phyloP scores from a whole-genome alignment of 2,329 filamentous ascomycete genomes.

The Phialocephala subalpina region DNA sequence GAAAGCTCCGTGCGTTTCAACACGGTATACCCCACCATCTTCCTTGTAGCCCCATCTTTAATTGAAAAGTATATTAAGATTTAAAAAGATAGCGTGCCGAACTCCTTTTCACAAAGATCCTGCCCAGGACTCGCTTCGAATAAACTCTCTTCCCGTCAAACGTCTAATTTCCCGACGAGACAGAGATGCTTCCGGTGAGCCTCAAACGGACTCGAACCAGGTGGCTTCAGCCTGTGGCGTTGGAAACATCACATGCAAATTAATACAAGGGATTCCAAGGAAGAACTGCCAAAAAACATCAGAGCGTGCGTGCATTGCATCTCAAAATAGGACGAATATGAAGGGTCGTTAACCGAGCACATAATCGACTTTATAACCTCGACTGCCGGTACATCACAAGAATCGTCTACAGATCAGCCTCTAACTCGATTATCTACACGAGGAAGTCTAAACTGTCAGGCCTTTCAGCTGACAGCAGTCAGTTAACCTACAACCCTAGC shows the following conservation, averaged over 20 bases:
- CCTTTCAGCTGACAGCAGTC: too few relatives aligned
- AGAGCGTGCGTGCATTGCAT: constrained; percentile 10
- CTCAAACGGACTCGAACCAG: constrained; percentile 4
- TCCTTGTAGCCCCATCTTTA: constrained; percentile 11
- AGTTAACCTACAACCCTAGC: too few relatives aligned
- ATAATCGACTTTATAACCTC: not conserved
- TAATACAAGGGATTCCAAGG: not conserved
- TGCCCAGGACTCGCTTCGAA: constrained; percentile 7
- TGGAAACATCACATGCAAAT: constrained; percentile 4
- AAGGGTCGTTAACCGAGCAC: not conserved
- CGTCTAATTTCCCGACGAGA: not conserved
- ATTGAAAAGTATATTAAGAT: not conserved
- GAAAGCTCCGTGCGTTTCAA: constrained; percentile 8
- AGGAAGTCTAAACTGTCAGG: too few relatives aligned
- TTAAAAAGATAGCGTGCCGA: not conserved
- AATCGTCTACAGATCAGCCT: not conserved
- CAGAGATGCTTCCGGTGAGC: constrained; percentile 11
- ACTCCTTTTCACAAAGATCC: not conserved
- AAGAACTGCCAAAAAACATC: constrained; percentile 1
- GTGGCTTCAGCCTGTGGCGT: constrained; percentile 8
- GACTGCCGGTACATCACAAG: not conserved
- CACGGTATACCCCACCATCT: constrained; percentile 3
- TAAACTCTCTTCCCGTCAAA: constrained; percentile 8
- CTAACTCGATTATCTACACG: not conserved
- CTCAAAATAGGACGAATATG: constrained; percentile 3